phyloP scores from a whole-genome alignment of 164 flowering plant genomes.

The Santalum album region DNA sequence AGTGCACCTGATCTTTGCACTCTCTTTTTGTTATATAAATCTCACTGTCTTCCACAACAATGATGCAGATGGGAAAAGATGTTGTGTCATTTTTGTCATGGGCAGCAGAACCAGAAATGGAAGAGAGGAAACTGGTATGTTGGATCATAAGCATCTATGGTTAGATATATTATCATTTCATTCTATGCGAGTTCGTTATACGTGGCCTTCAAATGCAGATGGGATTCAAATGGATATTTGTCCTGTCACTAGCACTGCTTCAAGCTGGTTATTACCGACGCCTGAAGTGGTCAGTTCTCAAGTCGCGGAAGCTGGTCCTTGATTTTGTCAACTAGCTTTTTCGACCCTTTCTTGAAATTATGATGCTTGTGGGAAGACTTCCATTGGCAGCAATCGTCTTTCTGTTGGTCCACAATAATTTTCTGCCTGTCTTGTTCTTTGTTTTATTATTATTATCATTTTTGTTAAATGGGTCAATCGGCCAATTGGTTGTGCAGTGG shows the following conservation, averaged over 20 bases:
- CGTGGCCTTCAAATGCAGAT: conserved; percentile 33
- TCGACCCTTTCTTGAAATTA: not conserved
- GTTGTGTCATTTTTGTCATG: conserved; percentile 67
- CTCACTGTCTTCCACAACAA: not conserved
- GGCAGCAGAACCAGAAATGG: conserved; percentile 97
- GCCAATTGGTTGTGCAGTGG: conserved; percentile 10
- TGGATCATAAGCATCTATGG: no score
- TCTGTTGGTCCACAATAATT: no score
- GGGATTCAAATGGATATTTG: conserved; percentile 78
- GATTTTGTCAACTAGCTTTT: conserved; percentile 56
- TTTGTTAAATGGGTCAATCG: conserved; percentile 5
- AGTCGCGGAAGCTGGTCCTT: conserved; percentile 63
- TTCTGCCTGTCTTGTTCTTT: no score
- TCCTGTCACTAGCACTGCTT: conserved; percentile 59
- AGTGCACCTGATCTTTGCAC: no score
- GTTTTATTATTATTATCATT: conserved; percentile 10
- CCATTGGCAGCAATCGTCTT: conserved; percentile 19
- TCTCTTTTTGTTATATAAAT: no score
- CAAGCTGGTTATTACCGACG: conserved; percentile 70
- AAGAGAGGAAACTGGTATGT: conserved; percentile 88
- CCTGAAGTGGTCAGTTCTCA: conserved; percentile 62
- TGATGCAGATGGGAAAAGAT: conserved; percentile 83
- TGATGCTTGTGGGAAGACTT: conserved; percentile 4
- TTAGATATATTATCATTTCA: no score
- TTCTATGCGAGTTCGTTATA: no score